Base-by-base conservation (phyloP, 1,139 yeast species). In the Wickerhamomyces sp. region DNA sequence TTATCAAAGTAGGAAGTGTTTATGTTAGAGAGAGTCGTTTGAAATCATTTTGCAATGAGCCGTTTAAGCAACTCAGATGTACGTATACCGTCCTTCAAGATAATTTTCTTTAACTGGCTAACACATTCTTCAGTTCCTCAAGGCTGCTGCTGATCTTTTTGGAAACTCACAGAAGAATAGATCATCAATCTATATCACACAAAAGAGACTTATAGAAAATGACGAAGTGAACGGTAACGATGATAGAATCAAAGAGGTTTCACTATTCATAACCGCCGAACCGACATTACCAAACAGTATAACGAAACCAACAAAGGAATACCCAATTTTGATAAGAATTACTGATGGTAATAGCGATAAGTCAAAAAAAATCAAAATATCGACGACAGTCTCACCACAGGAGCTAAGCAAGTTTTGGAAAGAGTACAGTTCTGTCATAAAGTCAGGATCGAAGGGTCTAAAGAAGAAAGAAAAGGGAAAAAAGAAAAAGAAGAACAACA, bases 321-420 rank as follows among this genome's bases (percentile, higher is more conserved):
- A 75, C 47, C 70, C 78, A 5, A 54, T 78, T 3, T 57, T 78
- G 32, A 61, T 77, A 30, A 68, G 85, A 55, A 61, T 83, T 30
- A 69, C 86, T 2, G 75, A 81, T 51, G 86, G 86, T n/a, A 59
- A 58, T 21, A 58, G 61, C 40, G 61, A 65, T 41, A 67, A 71
- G 45, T 55, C 60, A 12, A 47, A 63, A 39, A 76, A 78, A 52
- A 49, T 57, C 26, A 81, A 80, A 52, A 57, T 75, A 30, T 73
- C 85, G 8, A 84, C 95, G 0, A 72, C 77, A 16, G 86, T 86
- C 20, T 71, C 70, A 28, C 60, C 73, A 0, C 70, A 65, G 5
- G 62, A 70, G 15, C 62, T 85, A 46, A 83, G 78, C 40, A 61
- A 62, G 42, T 85, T 85, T 54, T 85, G 94, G 94, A 57, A 59